Evolutionary conservation across 768 basidiomycete genomes (phyloP), one percentile per base, ranked within the genome.

Genomic region (Panaeolus papilionaceus): DNA sequence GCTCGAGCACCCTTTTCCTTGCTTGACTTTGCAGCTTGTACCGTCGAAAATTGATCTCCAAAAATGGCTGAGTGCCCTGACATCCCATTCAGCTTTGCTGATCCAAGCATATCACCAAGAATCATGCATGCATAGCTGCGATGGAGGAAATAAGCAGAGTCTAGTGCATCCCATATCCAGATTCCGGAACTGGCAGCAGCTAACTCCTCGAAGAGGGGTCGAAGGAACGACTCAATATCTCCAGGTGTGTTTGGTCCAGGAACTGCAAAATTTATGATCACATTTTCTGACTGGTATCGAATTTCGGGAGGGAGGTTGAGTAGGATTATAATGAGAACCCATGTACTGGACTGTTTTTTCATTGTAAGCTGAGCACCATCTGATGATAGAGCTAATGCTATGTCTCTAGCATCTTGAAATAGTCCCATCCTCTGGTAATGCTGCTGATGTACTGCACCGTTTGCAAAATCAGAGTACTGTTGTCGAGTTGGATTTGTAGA

Each of bases 131-230:
- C 64, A 67, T 68, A 67, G 4, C 69, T 69, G 12, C 69, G 66
- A 20, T 67, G 26, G 6, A 78, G 44, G 18, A 77, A 75, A 64
- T 75, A 75, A 1, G 69, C 54, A 16, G 70, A 71, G 8, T 73
- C 65, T 10, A 78, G 1, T 9, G 77, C 74, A 75, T 78, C 77
- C 75, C 76, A 79, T 1, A 75, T 76, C 78, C 79, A 79, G 2
- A 79, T 68, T 6, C 79, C 79, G 66, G 74, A 74, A 69, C 64
- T 66, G 39, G 71, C 70, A 42, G 47, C 14, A 38, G 75, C 73
- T 64, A 79, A 69, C 62, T 79, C 78, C 63, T 74, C 69, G 67
- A 79, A 76, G 28, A 78, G 44, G 38, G 70, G 70, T 9, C 68
- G 51, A 20, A 74, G 51, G 67, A 73, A 78, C 9, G 75, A 73